Base-by-base conservation (phyloP, 768 basidiomycete genomes). In the Phylloporus rhodoxanthus region DNA sequence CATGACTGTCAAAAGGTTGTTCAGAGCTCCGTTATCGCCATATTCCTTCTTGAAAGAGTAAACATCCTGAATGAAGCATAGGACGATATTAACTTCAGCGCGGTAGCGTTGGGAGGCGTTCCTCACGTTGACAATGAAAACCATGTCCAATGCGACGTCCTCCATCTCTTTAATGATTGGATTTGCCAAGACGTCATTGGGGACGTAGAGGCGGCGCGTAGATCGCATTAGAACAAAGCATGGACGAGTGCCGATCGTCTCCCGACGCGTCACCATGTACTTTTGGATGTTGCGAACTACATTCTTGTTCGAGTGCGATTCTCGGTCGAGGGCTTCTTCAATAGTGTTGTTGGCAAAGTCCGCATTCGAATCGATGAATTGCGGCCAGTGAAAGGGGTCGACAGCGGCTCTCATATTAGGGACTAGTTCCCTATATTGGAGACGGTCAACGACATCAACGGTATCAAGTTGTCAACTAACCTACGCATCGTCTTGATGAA, bases 21-120 rank as follows among this genome's bases (percentile, higher is more conserved):
- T 66, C 45, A 58, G 30, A 9, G 62, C 64, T 1, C 64, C 64
- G 17, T 65, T 62, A 13, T 66, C 61, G 17, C 54, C 55, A 15
- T 40, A 47, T 39, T 66, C 64, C 47, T 65, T 65, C 51, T 65
- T 65, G 53, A 61, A 65, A 13, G 64, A 66, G 36, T 63, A 62
- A 36, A 66, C 59, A 14, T 63, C 61, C 65, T 66, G 25, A 11
- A 29, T 20, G 17, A 26, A 33, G 17, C 11, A 17, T 17, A 26
- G 20, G 1, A 11, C 19, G 8, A 17, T n/a, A 32, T 33, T 30
- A 34, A 23, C n/a, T 41, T 45, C 47, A 20, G 9, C 13, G 29
- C 17, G 42, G 8, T 1, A 26, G 5, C 13, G 11, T 13, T 2
- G 14, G 8, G n/a, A 29, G 3, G 17, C 3, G 5, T 19, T 29